Conservation (phyloP, 2,329 filamentous ascomycete genomes). For the Pyricularia sp. region DNA sequence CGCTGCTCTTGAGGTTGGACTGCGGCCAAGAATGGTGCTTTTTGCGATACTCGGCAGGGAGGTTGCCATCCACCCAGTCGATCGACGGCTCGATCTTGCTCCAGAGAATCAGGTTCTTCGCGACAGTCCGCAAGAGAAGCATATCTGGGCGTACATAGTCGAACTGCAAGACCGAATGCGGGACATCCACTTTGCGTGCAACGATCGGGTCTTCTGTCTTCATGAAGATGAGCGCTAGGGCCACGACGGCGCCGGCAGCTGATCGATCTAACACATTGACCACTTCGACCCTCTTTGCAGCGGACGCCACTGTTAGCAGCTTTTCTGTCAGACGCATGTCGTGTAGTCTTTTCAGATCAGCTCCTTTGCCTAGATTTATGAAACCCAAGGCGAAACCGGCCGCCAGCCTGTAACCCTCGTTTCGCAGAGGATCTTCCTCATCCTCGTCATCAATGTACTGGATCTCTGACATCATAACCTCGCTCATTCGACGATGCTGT, state of each 20-base stretch:
- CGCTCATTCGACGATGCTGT: constrained; percentile 95
- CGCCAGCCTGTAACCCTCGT: constrained; percentile 91
- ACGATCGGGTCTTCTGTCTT: constrained; percentile 83
- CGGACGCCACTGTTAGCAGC: constrained; percentile 70
- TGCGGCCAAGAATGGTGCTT: constrained; percentile 10
- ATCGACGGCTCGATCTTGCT: constrained; percentile 60
- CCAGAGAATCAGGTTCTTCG: constrained; percentile 90
- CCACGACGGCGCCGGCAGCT: constrained; percentile 84
- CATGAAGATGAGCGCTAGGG: constrained; percentile 87
- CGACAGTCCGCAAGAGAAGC: constrained; percentile 76
- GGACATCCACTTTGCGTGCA: constrained; percentile 84
- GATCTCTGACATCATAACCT: constrained; percentile 96
- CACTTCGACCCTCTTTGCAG: constrained; percentile 79
- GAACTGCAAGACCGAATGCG: constrained; percentile 79
- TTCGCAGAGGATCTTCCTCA: constrained; percentile 73
- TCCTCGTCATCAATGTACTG: constrained; percentile 72
- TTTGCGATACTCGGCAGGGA: constrained; percentile 57
- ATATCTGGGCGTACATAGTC: constrained; percentile 93
- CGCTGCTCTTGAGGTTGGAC: constrained; percentile 54
- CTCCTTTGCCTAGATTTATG: constrained; percentile 88
- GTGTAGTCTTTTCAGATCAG: constrained; percentile 73
- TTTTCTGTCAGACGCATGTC: constrained; percentile 91
- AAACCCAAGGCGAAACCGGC: constrained; percentile 87
- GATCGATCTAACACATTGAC: constrained; percentile 90
- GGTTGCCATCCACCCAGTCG: constrained; percentile 61